These are phyloP conservation scores for Hypomyces rosellus DNA, from an alignment of 2,329 filamentous ascomycete genomes.

Conservation along the genomic window DNA sequence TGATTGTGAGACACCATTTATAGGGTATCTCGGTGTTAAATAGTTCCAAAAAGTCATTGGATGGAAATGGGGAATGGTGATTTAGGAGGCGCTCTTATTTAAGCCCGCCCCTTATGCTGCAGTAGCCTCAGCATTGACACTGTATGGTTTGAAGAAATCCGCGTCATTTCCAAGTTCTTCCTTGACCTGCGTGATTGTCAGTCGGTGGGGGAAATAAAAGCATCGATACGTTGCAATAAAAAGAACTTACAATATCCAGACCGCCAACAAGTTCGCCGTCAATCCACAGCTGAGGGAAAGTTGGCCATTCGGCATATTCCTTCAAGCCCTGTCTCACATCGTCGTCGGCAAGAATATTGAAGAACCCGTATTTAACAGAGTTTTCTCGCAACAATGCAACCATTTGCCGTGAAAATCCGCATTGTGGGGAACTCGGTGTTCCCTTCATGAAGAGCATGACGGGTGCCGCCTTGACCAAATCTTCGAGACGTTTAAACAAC, in stretches of 20 bases:
- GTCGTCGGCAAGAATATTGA: conserved; percentile 97
- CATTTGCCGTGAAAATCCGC: conserved; percentile 86
- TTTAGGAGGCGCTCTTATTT: background rate
- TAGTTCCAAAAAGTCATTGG: background rate
- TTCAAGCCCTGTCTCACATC: conserved; percentile 95
- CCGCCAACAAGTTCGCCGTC: conserved; percentile 87
- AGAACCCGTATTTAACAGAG: conserved; percentile 94
- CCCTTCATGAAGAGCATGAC: conserved; percentile 99
- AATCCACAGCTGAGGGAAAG: conserved; percentile 91
- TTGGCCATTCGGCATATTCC: conserved; percentile 97
- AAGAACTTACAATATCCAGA: conserved; percentile 77
- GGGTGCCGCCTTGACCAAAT: conserved; percentile 88
- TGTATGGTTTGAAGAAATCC: conserved; percentile 74
- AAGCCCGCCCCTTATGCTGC: conserved; percentile 19
- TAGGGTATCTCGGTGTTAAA: too few relatives aligned
- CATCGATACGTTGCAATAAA: background rate
- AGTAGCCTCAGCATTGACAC: conserved; percentile 40
- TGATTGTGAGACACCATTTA: too few relatives aligned
- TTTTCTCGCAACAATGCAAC: conserved; percentile 83
- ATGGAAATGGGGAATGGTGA: background rate
- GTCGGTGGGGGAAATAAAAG: background rate
- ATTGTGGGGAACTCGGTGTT: conserved; percentile 80
- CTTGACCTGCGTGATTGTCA: conserved; percentile 60
- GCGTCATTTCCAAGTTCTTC: conserved; percentile 82
- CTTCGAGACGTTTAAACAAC: conserved; percentile 69